Conservation (phyloP, 495 filamentous ascomycete species). For the Geoglossum glabrum region DNA sequence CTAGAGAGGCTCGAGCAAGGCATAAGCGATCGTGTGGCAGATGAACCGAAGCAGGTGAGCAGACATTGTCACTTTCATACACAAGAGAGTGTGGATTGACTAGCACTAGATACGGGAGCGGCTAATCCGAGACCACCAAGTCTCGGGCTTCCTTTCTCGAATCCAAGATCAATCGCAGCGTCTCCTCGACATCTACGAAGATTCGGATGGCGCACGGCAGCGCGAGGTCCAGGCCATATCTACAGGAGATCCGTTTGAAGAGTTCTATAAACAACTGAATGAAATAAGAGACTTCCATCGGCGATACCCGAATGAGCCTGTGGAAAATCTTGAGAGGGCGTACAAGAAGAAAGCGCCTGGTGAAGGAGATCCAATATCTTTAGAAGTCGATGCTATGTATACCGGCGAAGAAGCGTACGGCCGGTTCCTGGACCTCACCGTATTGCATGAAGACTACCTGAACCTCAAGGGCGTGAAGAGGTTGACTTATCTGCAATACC, state of each 20-base stretch:
- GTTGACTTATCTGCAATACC: slow-evolving; percentile 74
- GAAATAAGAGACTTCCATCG: slow-evolving; percentile 73
- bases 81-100: slow-evolving; percentile 15
- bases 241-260: slow-evolving; percentile 74
- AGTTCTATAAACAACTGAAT: slow-evolving; percentile 70
- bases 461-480: slow-evolving; percentile 74
- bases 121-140: slow-evolving; percentile 73
- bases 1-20: slow-evolving; percentile 87
- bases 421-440: slow-evolving; percentile 72
- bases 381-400: slow-evolving; percentile 75
- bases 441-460: slow-evolving; percentile 65
- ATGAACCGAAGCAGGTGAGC: slow-evolving; percentile 72
- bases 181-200: slow-evolving; percentile 67
- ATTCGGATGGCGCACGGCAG: slow-evolving; percentile 45
- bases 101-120: slow-evolving; percentile 54
- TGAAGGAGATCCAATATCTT: slow-evolving; percentile 38
- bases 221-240: slow-evolving; percentile 70
- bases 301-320: slow-evolving; percentile 80
- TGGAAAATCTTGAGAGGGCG: slow-evolving; percentile 83
- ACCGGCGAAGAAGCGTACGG: slow-evolving; percentile 88
- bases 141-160: slow-evolving; percentile 64
- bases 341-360: slow-evolving; percentile 57
- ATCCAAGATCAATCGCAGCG: slow-evolving; percentile 71
- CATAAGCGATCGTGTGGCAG: slow-evolving; percentile 67
- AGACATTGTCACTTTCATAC: background rate